Evolutionary conservation across 2,329 filamentous ascomycete genomes (phyloP).

Genomic region (Aschersonia sp.): DNA sequence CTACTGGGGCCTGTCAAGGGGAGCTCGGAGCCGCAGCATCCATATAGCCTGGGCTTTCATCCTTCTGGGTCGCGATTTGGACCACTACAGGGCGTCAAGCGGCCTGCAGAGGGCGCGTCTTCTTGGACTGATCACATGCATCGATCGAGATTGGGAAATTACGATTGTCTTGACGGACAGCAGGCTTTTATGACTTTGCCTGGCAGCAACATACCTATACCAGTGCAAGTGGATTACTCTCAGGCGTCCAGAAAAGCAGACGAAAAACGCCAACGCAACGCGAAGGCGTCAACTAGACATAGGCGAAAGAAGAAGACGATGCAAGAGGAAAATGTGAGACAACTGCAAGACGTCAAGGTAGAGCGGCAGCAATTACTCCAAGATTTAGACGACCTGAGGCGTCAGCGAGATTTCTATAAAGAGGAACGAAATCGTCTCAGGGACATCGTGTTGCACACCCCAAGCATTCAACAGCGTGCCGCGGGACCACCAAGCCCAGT

Average conservation of each 20-base stretch:
- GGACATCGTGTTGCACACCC: conserved; percentile 47
- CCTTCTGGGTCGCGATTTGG: conserved; percentile 8
- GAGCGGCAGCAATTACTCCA: conserved; percentile 51
- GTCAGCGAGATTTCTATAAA: conserved; percentile 60
- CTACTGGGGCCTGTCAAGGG: conserved; percentile 10
- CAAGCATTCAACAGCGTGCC: conserved; percentile 38
- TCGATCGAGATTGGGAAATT: conserved; percentile 12
- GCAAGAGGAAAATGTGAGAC: conserved; percentile 56
- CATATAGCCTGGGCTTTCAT: conserved; percentile 8
- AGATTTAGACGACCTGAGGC: conserved; percentile 35
- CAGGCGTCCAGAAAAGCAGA: conserved; percentile 72
- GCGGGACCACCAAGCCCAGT: conserved; percentile 37
- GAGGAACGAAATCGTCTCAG: conserved; percentile 58
- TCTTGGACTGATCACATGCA: conserved; percentile 19
- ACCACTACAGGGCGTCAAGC: conserved; percentile 9
- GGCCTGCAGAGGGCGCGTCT: conserved; percentile 10
- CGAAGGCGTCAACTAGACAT: conserved; percentile 72
- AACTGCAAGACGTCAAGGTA: conserved; percentile 54
- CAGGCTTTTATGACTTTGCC: conserved; percentile 24
- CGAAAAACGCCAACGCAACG: conserved; percentile 75
- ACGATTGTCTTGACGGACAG: conserved; percentile 17
- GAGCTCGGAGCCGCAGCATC: conserved; percentile 5
- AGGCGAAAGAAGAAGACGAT: conserved; percentile 70
- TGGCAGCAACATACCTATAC: conserved; percentile 25
- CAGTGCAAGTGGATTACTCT: conserved; percentile 63